Base-by-base conservation (phyloP, 805 yeast species). In the Maudiozyma pseudohumilis region DNA sequence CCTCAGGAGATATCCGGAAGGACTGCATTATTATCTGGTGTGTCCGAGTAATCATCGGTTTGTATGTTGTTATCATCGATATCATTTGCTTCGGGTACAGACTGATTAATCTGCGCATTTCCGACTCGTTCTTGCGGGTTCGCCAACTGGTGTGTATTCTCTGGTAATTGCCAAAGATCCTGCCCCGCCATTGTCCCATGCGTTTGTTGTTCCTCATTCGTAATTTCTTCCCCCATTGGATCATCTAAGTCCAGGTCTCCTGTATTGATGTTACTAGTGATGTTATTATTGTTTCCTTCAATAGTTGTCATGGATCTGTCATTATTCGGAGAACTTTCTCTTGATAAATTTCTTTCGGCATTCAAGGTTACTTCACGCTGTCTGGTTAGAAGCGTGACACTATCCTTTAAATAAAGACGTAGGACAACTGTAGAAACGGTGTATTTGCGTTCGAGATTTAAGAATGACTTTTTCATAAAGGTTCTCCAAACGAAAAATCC, bases 341-440 rank as follows among this genome's bases (percentile, higher is more conserved):
- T 26, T 3, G 42, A 32, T 5, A n/a, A 8, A 16, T 37, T 41
- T 32, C 60, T 44, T 38, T 53, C 55, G 30, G 48, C 47, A 11
- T 57, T 54, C 3, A 59, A 32, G 11, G 56, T 45, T 20, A 54
- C 31, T 36, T 59, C 63, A 36, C 62, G 47, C 34, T 56, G 60
- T 33, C 63, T 50, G 3, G 63, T 57, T 13, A 59, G 36, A 6
- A 54, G 40, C 1, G 61, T 50, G 7, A 59, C 50, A 29, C 59
- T 57, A 35, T 59, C 62, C 34, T 53, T 55, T 24, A 59, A 40
- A 35, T 57, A 55, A 6, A 59, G 36, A 25, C 63, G 46, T 27
- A 59, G 25, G 5, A 57, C 61, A 7, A 57, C 50, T 2, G 63
- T 54, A 1, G 61, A 49, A 4, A 56, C 40, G 39, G 54, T 53